These are phyloP conservation scores for Cercospora berteroae DNA, from an alignment of 2,329 filamentous ascomycete genomes.

Conservation along the genomic window DNA sequence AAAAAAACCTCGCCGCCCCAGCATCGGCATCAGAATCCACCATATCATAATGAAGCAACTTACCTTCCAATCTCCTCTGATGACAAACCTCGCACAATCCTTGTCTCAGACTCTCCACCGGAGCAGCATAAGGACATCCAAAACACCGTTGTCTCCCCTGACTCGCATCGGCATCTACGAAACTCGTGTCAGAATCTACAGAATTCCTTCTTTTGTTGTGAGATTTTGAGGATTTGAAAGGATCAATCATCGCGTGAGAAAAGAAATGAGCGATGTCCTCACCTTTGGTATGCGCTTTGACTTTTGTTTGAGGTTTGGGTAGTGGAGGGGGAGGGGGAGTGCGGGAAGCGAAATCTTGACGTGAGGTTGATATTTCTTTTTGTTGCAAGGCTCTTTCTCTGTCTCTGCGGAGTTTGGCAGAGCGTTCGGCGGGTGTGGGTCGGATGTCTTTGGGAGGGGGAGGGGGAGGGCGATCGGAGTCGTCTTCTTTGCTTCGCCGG, in stretches of 20 bases:
- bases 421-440: background rate
- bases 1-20: background rate
- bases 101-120: conserved; percentile 8
- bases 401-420: background rate
- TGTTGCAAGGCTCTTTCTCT: background rate
- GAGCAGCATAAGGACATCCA: conserved; percentile 15
- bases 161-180: conserved; percentile 24
- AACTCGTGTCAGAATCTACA: conserved; percentile 19
- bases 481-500: background rate
- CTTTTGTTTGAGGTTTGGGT: background rate
- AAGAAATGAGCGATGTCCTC: conserved; percentile 20
- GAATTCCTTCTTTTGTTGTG: background rate
- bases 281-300: conserved; percentile 1
- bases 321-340: background rate
- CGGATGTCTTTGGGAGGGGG: background rate
- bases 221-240: conserved; percentile 8
- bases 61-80: conserved; percentile 14
- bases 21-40: background rate
- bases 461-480: background rate
- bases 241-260: conserved; percentile 14
- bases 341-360: background rate
- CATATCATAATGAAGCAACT: conserved; percentile 7
- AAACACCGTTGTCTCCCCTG: conserved; percentile 19
- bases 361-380: background rate
- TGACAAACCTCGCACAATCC: conserved; percentile 20